Evolutionary conservation across 2,329 filamentous ascomycete species (phyloP), one percentile per base, ranked within the genome.

Genomic region (Pseudogymnoascus pannorum): DNA sequence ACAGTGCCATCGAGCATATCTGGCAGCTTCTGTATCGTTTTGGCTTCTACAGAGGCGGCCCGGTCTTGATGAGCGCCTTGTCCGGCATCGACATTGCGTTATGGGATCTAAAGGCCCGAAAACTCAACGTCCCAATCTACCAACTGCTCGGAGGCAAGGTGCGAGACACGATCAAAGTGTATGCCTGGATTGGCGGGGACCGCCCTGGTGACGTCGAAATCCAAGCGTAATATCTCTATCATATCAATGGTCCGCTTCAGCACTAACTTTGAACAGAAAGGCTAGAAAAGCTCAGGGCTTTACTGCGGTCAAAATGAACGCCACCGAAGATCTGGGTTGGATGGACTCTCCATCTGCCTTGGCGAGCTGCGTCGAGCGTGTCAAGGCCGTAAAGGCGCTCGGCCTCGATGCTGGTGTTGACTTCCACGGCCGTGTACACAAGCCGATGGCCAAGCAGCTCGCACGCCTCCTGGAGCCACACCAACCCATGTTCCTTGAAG

Each of bases 401-500:
- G 88, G 88, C 1, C 80, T 92, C 66, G 88, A 92, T 61, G 88
- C 81, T 0, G 89, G 85, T 1, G 78, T 92, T 24, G 89, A 92
- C 68, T 92, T 92, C 72, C 89, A 92, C 70, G 89, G 89, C 2
- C 82, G 88, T 7, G 77, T 91, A 0, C 88, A 92, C 73, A 87
- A 87, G 64, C 86, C 87, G n/a, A 92, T 92, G 87, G 88, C 88
- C 0, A 90, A 89, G 66, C 88, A 92, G 66, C 79, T 92, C 2
- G 87, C 86, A 1, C 81, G 81, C 62, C 78, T 81, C 0, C 78
- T 92, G 0, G 87, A 87, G 64, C 87, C 87, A 0, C 80, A 89
- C 65, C 78, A 78, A 1, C 88, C 88, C 0, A 75, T 92, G n/a
- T 92, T 91, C 71, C 85, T 92, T 44, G 88, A 91, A 70, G 88